Conservation (phyloP, 371 early-diverging fungal species). For the Mortierella sp. region DNA sequence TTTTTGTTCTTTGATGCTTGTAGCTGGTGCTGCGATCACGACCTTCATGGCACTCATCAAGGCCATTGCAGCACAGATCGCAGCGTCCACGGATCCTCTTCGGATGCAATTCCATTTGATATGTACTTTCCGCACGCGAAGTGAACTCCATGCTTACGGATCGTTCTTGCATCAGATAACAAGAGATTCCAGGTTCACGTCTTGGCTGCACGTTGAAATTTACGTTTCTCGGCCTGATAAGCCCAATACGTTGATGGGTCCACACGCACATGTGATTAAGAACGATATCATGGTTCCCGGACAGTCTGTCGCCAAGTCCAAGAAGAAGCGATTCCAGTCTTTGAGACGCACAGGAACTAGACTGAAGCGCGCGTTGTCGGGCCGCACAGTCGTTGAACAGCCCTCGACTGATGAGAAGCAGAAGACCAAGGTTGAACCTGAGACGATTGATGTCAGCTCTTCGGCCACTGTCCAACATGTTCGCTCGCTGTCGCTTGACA, state of each 20-base stretch:
- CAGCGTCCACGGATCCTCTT: conserved; percentile 22
- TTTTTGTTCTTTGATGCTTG: background rate
- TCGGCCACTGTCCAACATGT: conserved; percentile 6
- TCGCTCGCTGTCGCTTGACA: conserved; percentile 10
- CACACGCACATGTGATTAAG: conserved; percentile 51
- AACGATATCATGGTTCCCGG: conserved; percentile 49
- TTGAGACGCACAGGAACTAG: conserved; percentile 42
- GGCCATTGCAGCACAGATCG: conserved; percentile 39
- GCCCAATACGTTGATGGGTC: conserved; percentile 43
- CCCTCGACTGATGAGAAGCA: background rate
- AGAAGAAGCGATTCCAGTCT: conserved; percentile 45
- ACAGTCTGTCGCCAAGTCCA: conserved; percentile 17
- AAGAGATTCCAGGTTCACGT: conserved; percentile 43
- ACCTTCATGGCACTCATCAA: conserved; percentile 43
- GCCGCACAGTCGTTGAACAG: conserved; percentile 26
- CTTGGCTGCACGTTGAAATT: conserved; percentile 42
- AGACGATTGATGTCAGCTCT: conserved; percentile 6
- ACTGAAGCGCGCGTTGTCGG: conserved; percentile 43
- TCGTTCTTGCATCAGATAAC: conserved; percentile 49
- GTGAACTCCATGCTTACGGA: conserved; percentile 43
- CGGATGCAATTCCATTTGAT: conserved; percentile 39
- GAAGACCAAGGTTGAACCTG: background rate
- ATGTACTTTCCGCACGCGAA: conserved; percentile 46
- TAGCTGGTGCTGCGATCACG: conserved; percentile 46
- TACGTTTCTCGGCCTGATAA: conserved; percentile 52